Evolutionary conservation across 1,139 yeast genomes (phyloP).

Genomic region (Maudiozyma humilis): DNA sequence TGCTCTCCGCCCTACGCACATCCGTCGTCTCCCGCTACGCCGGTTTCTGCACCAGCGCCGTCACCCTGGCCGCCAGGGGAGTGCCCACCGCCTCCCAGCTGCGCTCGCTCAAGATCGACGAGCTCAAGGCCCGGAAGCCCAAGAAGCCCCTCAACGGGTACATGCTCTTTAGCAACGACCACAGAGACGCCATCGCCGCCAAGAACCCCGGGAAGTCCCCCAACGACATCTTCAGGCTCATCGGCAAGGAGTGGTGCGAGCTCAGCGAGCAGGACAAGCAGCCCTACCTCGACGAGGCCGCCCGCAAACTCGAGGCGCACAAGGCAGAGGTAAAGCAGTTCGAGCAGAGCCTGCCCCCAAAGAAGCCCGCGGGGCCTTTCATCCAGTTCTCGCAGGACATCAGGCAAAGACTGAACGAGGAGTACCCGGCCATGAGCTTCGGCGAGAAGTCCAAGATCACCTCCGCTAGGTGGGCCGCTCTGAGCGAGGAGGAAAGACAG

Average conservation of each 20-base stretch:
- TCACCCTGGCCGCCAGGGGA: neutral
- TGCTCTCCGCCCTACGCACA: too few relatives aligned
- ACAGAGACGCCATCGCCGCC: conserved; percentile 14
- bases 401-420: conserved; percentile 12
- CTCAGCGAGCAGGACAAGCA: conserved; percentile 21
- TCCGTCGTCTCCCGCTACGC: too few relatives aligned
- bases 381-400: conserved; percentile 17
- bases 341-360: conserved; percentile 21
- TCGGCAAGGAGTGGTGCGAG: conserved; percentile 27
- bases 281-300: conserved; percentile 11
- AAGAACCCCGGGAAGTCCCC: conserved; percentile 19
- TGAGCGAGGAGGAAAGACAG: too few relatives aligned
- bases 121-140: conserved; percentile 20
- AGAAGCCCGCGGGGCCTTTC: conserved; percentile 25
- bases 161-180: conserved; percentile 15
- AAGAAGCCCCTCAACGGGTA: conserved; percentile 28
- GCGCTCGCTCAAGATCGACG: conserved; percentile 10
- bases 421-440: conserved; percentile 18
- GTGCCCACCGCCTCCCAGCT: neutral
- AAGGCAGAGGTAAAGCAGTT: conserved; percentile 7
- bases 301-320: conserved; percentile 11
- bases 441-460: conserved; percentile 18
- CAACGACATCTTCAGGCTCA: conserved; percentile 18
- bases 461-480: conserved; percentile 25
- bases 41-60: neutral